Base-by-base conservation (phyloP, 805 yeast genomes). In the Tetrapisispora nanseiensis region DNA sequence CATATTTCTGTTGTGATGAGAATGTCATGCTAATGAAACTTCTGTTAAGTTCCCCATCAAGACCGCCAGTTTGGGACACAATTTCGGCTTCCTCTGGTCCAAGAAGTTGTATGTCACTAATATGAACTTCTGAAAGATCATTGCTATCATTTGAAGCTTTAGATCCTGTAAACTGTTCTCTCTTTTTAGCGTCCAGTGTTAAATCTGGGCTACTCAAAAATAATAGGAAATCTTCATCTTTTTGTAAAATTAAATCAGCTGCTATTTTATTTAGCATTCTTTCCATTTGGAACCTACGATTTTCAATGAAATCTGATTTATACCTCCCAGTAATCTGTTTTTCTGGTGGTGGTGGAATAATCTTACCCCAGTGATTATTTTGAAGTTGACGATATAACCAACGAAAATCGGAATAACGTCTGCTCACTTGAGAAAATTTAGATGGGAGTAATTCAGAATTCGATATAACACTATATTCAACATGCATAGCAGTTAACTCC, bases 261-360 rank as follows among this genome's bases (percentile, higher is more conserved):
- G 83, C 68, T 16, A 85, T 80, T 55, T 82, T 84, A 32, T 61
- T 64, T 46, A 90, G 70, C 97, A 90, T 90, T 61, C 89, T 92
- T 45, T 83, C 94, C 40, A 44, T 39, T 15, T 41, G 85, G 20
- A 80, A 68, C 44, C 97, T 70, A 61, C 97, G 75, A 49, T 78
- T 78, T 61, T 92, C 97, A 40, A 92, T 78, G 52, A 92, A 89
- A 52, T 81, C 87, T 51, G 86, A 86, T 52, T 86, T 86, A 63
- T 92, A 87, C 47, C 96, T 73, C 4, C 97, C 97, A 42, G 89
- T 81, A 7, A 83, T 82, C 48, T 94, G 95, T 61, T 92, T 95
- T 46, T 85, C 92, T 0, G 96, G 86, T 4, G 97, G 96, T 1
- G 97, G 95, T 0, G 97, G 97, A 20, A 90, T 78, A 29, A 90